These are phyloP conservation scores for Dalbergia oliveri DNA, from an alignment of 306 rosid species.

Conservation along the genomic window DNA sequence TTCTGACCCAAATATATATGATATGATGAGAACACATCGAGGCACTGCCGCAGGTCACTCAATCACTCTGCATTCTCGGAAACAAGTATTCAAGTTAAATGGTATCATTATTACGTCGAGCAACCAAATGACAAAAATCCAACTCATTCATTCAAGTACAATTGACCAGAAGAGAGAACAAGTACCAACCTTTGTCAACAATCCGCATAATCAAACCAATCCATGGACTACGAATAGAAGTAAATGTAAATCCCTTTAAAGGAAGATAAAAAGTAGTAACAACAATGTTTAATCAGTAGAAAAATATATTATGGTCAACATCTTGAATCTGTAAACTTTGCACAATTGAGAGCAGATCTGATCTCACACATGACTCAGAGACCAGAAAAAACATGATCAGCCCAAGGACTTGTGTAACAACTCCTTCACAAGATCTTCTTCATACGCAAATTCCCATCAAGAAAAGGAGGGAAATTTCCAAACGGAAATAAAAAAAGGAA, in stretches of 20 bases:
- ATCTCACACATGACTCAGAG: slow-evolving; percentile 1
- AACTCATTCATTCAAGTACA: background rate
- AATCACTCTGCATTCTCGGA: background rate
- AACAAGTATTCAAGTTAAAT: background rate
- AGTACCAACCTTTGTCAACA: background rate
- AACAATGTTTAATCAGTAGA: background rate
- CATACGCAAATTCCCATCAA: slow-evolving; percentile 50
- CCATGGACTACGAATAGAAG: background rate
- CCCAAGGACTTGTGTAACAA: background rate
- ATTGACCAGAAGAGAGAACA: background rate
- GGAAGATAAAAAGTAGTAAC: background rate
- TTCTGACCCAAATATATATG: too few relatives aligned
- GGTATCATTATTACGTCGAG: background rate
- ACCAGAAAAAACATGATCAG: slow-evolving; percentile 27
- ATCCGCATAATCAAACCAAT: background rate
- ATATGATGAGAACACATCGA: background rate
- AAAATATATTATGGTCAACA: slow-evolving; percentile 21
- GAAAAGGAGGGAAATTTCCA: slow-evolving; percentile 41
- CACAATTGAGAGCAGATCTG: slow-evolving; percentile 12
- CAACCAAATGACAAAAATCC: background rate
- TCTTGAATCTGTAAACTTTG: slow-evolving; percentile 30
- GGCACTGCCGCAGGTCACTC: background rate
- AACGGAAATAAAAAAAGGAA: slow-evolving; percentile 38
- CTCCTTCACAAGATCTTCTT: background rate
- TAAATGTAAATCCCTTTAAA: too few relatives aligned